phyloP scores from a whole-genome alignment of 2,329 filamentous ascomycete genomes.

The Lithohypha guttulata region DNA sequence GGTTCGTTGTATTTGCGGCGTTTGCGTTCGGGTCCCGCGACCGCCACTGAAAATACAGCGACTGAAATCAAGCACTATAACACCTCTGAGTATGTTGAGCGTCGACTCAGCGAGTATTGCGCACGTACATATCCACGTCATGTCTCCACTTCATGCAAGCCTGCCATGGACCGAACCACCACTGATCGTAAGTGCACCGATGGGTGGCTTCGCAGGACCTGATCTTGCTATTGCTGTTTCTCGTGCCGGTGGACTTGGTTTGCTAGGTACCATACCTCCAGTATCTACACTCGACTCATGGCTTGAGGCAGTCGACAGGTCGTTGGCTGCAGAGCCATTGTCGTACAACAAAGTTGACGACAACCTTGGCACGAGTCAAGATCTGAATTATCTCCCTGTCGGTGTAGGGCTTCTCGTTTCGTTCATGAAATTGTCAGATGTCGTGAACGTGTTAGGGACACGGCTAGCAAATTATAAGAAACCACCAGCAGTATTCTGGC shows the following conservation, averaged over 20 bases:
- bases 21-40: no score
- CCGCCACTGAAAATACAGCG: no score
- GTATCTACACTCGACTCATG: slow-evolving; percentile 19
- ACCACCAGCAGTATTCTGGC: slow-evolving; percentile 34
- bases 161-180: slow-evolving; percentile 29
- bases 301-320: slow-evolving; percentile 23
- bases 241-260: slow-evolving; percentile 41
- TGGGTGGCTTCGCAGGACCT: slow-evolving; percentile 51
- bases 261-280: slow-evolving; percentile 43
- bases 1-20: no score
- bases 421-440: slow-evolving; percentile 25
- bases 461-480: slow-evolving; percentile 25
- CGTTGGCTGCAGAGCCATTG: slow-evolving; percentile 17
- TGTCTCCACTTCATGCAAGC: neutral
- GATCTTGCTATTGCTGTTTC: slow-evolving; percentile 52
- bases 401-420: slow-evolving; percentile 33
- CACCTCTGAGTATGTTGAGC: no score
- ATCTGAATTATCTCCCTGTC: slow-evolving; percentile 24
- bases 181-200: slow-evolving; percentile 54
- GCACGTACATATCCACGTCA: no score
- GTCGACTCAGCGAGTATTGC: no score
- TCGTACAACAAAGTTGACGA: slow-evolving; percentile 7
- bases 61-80: no score
- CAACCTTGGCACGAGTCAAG: neutral
- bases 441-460: slow-evolving; percentile 24